Evolutionary conservation across 192 early-diverging fungal genomes (phyloP).

Genomic region (Rhizophagus sp.): DNA sequence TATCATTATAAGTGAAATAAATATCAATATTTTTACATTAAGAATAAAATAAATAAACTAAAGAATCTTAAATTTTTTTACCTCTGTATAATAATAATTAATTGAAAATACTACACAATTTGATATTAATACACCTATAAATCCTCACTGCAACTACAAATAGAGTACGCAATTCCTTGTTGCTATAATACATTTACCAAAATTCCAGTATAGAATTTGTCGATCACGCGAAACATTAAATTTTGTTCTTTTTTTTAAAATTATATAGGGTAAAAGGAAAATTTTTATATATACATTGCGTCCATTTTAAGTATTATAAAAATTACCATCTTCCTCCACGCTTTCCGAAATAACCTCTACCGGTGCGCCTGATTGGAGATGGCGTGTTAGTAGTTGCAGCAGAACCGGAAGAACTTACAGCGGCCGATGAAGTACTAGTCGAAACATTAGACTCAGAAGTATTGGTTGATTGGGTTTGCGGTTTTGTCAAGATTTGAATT

Average conservation of each 20-base stretch:
- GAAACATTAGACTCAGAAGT: neutral
- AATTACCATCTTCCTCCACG: neutral
- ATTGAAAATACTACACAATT: too few species aligned
- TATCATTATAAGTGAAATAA: too few species aligned
- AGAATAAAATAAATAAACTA: too few species aligned
- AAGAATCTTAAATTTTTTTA: too few species aligned
- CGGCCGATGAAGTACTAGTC: neutral
- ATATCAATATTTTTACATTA: too few species aligned
- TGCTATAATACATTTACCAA: neutral
- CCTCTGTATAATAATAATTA: too few species aligned
- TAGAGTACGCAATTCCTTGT: neutral
- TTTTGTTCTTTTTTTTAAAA: too few species aligned
- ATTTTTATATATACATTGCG: neutral
- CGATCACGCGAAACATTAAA: neutral
- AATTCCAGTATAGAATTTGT: too few species aligned
- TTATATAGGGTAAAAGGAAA: too few species aligned
- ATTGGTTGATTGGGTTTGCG: neutral
- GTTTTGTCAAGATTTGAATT: neutral
- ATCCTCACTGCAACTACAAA: neutral
- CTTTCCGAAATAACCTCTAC: neutral
- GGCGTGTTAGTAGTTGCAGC: neutral
- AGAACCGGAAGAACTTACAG: neutral
- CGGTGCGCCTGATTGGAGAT: neutral
- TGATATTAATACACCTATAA: too few species aligned
- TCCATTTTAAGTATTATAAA: neutral